These are phyloP conservation scores for Lentithecium fluviatile DNA, from an alignment of 495 filamentous ascomycete species.

Conservation along the genomic window DNA sequence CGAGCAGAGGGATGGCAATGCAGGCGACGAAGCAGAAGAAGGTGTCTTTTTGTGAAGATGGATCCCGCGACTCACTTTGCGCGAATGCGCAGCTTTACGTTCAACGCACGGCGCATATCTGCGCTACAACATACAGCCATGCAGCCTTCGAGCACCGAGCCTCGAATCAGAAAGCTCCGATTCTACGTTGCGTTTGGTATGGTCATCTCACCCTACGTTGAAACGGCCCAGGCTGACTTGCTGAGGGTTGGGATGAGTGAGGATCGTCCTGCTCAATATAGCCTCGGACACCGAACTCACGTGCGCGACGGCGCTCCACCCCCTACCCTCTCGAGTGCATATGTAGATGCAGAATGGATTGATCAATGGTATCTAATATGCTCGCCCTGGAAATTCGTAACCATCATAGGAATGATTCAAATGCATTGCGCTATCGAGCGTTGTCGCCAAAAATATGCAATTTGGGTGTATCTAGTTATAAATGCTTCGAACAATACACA, in stretches of 20 bases:
- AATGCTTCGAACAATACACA: constrained; percentile 1
- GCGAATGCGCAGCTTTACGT: neutral
- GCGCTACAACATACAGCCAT: neutral
- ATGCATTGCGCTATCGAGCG: neutral
- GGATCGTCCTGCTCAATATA: too few species aligned
- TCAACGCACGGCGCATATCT: neutral
- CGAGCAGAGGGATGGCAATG: neutral
- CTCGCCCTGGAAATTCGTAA: too few species aligned
- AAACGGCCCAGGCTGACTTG: neutral
- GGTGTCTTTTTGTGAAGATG: neutral
- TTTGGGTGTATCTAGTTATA: neutral
- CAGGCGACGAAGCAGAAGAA: neutral
- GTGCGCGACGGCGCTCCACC: too few species aligned
- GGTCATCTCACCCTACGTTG: neutral
- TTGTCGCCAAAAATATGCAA: neutral
- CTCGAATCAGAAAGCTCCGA: neutral
- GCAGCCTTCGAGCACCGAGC: neutral
- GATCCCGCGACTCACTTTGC: neutral
- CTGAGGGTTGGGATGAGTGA: too few species aligned
- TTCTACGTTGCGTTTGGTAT: neutral
- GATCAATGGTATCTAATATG: too few species aligned
- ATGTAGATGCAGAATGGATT: too few species aligned
- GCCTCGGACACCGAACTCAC: too few species aligned
- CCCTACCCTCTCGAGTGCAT: too few species aligned
- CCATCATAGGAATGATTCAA: too few species aligned